Evolutionary conservation across 2,329 filamentous ascomycete genomes (phyloP), one percentile per base, ranked within the genome.

Genomic region (Coniochaeta prunicola): DNA sequence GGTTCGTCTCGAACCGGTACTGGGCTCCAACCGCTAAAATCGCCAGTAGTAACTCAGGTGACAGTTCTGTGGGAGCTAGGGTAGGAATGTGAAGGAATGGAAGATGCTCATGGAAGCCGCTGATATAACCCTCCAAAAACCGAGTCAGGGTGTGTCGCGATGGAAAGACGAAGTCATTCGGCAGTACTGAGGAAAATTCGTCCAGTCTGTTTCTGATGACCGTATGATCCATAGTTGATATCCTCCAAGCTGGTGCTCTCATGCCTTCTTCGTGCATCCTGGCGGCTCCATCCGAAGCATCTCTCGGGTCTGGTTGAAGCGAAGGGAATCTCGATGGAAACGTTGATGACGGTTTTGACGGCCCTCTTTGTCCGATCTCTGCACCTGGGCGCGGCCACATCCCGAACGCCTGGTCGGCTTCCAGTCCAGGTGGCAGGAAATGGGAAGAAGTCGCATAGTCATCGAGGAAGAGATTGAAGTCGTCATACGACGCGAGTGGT

Each of bases 81-180:
- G 87, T 90, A 0, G 88, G 84, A 5, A 89, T 73, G 67, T 91
- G 88, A 30, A 91, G 74, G 61, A 90, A 84, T 0, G 81, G 82
- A 42, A 84, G 75, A 60, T 84, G 80, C 28, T 80, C 76, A 59
- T 84, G 70, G 59, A 90, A 89, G 0, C 87, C 86, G 59, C 80
- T 83, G 57, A 89, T 81, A 64, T 89, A 91, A 1, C 86, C 87
- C 60, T 88, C 86, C 33, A 90, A 71, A 62, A 90, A 90, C 34
- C 88, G 75, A 2, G 84, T 86, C 30, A 90, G 69, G 0, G 88
- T 88, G 63, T 89, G 81, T 3, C 87, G 80, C 4, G 87, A 89
- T 1, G 88, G 87, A 56, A 90, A 82, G 3, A 84, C 79, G 63
- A 90, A 90, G 64, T 85, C 83, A 57, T 73, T 75, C 0, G 85